Conservation (phyloP, 805 yeast species). For the Zygotorulaspora danielsina region DNA sequence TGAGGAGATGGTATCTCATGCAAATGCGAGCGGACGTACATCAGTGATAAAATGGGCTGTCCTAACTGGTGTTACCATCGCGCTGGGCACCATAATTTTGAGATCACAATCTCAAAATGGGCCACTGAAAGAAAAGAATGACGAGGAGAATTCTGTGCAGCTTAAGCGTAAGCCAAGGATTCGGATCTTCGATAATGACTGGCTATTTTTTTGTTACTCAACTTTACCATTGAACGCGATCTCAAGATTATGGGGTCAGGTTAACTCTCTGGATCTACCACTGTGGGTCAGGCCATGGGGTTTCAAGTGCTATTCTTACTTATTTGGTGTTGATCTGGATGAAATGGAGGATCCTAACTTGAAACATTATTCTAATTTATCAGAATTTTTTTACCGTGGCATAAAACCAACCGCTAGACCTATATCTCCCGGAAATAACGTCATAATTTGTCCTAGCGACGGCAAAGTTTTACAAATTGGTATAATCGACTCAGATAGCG, state of each 20-base stretch:
- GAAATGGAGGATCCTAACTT: conserved; percentile 86
- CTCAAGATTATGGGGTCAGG: conserved; percentile 91
- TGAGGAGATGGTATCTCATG: conserved; percentile 10
- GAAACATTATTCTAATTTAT: conserved; percentile 67
- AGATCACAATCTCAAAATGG: conserved; percentile 31
- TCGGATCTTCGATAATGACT: conserved; percentile 45
- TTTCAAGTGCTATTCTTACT: conserved; percentile 65
- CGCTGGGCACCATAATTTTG: conserved; percentile 26
- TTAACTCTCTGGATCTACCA: conserved; percentile 80
- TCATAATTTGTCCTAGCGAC: conserved; percentile 84
- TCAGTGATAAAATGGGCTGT: conserved; percentile 28
- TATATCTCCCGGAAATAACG: conserved; percentile 52
- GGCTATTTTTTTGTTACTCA: conserved; percentile 86
- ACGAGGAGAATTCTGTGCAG: conserved; percentile 30
- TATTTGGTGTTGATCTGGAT: conserved; percentile 84
- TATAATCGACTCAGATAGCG: conserved; percentile 56
- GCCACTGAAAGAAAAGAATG: conserved; percentile 21
- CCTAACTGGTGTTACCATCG: conserved; percentile 30
- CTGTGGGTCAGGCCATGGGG: conserved; percentile 84
- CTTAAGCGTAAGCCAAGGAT: conserved; percentile 53
- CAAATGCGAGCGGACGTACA: conserved; percentile 8
- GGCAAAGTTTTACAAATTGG: conserved; percentile 89
- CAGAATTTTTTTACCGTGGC: conserved; percentile 86
- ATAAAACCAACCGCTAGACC: conserved; percentile 78
- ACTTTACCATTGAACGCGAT: conserved; percentile 87